Percentiles rank a stretch among this genome's conserved stretches.
These are phyloP conservation scores for Microcyclosporella mali DNA, from an alignment of 2,329 filamentous ascomycete genomes.

Conservation along the genomic window DNA sequence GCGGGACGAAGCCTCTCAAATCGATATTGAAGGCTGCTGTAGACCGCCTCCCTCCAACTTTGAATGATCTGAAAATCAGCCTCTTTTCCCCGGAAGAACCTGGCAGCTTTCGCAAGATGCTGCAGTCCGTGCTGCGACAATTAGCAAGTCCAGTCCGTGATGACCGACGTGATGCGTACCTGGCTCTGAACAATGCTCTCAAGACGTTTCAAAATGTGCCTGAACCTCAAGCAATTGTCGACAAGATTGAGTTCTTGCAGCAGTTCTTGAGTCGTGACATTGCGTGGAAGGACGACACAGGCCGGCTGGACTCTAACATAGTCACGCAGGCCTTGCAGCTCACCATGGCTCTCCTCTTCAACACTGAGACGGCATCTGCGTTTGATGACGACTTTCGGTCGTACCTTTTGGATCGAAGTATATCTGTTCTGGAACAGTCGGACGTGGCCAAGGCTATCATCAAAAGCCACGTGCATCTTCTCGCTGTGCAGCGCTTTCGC, in stretches of 20 bases:
- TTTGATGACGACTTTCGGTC: conserved; percentile 72
- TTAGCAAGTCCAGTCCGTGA: conserved; percentile 67
- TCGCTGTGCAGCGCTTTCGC: conserved; percentile 74
- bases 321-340: conserved; percentile 72
- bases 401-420: conserved; percentile 75
- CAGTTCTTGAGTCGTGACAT: conserved; percentile 83
- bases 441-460: conserved; percentile 68
- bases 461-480: conserved; percentile 71
- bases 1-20: conserved; percentile 53
- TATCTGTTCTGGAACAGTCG: conserved; percentile 64
- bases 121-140: conserved; percentile 78
- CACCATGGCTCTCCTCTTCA: conserved; percentile 69
- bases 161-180: conserved; percentile 78
- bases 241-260: conserved; percentile 69
- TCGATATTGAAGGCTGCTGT: conserved; percentile 73
- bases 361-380: conserved; percentile 57
- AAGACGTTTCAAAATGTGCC: conserved; percentile 78
- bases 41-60: conserved; percentile 33
- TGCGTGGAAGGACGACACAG: conserved; percentile 48
- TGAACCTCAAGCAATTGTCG: conserved; percentile 62
- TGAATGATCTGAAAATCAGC: conserved; percentile 34
- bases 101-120: conserved; percentile 66
- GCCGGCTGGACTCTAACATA: conserved; percentile 58
- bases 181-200: conserved; percentile 67
- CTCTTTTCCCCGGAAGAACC: conserved; percentile 42